Conservation (phyloP, 2,329 filamentous ascomycete genomes). For the Beauveria scarabaeidicola region DNA sequence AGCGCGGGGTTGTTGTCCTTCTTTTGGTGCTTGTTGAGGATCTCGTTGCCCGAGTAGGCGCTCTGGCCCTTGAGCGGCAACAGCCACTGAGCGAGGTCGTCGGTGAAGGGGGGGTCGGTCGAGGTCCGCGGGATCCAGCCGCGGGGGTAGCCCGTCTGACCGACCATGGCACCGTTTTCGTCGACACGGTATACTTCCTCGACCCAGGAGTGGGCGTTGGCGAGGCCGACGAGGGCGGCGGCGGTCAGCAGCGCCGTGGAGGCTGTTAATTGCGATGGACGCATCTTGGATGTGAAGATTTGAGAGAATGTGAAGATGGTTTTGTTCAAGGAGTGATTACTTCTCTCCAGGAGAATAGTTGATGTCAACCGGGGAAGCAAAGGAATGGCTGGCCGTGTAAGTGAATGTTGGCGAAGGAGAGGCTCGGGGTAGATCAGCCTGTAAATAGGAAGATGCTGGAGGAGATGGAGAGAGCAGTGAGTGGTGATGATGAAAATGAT, state of each 20-base stretch:
- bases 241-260: constrained; percentile 17
- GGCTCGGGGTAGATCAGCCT: background rate
- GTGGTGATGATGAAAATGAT: background rate
- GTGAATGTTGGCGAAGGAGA: background rate
- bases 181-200: constrained; percentile 67
- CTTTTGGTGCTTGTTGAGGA: constrained; percentile 34
- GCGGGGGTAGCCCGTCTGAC: constrained; percentile 64
- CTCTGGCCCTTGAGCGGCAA: constrained; percentile 56
- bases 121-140: constrained; percentile 53
- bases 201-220: constrained; percentile 68
- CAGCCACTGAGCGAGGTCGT: constrained; percentile 52
- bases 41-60: constrained; percentile 50
- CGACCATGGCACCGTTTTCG: constrained; percentile 64
- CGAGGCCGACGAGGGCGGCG: constrained; percentile 20
- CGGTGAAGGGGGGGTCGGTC: constrained; percentile 42
- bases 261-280: constrained; percentile 13
- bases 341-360: constrained; percentile 3
- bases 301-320: background rate
- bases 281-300: background rate
- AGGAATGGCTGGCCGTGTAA: background rate
- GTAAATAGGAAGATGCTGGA: background rate
- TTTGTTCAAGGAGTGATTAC: background rate
- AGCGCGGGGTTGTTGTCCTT: constrained; percentile 38
- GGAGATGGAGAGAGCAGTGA: background rate
- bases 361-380: background rate